Base-by-base conservation (phyloP, 2,329 filamentous ascomycete species). In the Diaporthe ampelina region DNA sequence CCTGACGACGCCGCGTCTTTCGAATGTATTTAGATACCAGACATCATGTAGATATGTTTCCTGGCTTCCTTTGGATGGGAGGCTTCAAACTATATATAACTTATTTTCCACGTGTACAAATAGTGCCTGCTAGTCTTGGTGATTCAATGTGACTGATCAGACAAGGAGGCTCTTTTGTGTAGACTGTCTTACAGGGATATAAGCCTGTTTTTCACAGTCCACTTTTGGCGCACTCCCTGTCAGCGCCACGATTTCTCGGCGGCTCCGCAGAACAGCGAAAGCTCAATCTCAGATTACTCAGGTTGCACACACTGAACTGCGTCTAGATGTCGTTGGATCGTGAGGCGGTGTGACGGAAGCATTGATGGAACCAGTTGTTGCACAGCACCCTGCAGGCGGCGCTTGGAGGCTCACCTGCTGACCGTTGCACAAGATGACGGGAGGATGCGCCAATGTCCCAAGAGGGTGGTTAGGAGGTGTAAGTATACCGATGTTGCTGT, bases 341-440 rank as follows among this genome's bases (percentile, higher is more conserved):
- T 35, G 48, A 68, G 48, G 63, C 63, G 63, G 63, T 68, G 63
- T 54, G 48, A 68, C 45, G n/a, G 63, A n/a, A n/a, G 6, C 63
- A 17, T 37, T 17, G n/a, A 17, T 37, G n/a, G 29, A 54, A 54
- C 63, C 63, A 54, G 63, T 68, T 40, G 32, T 54, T 54, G 32
- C 48, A 68, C 63, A 68, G 63, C 21, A 68, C n/a, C 29, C 45
- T 52, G 43, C 21, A 19, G 63, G 45, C 45, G 32, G 63, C 63
- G 63, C 63, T 68, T 68, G 48, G 48, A 68, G 63, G 63, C 63
- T 68, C 63, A 54, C 48, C 63, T 68, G 45, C 63, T 68, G 63
- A 54, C 63, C n/a, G 63, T 68, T 19, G 63, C 63, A 68, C 63
- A 68, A 68, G 32, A 54, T 54, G 48, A 68, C 63, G 63, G 63